Conservation (phyloP, 192 early-diverging fungal genomes). For the Mortierella antarctica region DNA sequence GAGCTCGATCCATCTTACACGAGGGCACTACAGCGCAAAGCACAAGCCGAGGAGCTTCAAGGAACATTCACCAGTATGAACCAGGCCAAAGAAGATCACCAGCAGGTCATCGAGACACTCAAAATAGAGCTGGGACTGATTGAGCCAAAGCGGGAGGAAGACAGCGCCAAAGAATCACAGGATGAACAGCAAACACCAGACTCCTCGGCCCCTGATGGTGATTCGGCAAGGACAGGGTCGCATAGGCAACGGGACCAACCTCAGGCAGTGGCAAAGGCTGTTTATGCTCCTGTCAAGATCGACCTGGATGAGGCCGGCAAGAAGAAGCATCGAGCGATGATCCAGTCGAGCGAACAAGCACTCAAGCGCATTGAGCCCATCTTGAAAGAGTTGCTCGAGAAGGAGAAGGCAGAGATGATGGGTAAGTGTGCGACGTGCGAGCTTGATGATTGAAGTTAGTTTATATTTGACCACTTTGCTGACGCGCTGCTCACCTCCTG, state of each 20-base stretch:
- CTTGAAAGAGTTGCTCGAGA: conserved; percentile 62
- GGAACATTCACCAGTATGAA: conserved; percentile 55
- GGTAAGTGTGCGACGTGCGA: conserved; percentile 16
- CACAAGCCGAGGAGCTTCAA: conserved; percentile 68
- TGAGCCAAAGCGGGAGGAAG: conserved; percentile 13
- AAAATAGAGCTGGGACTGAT: conserved; percentile 43
- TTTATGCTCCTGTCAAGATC: conserved; percentile 16
- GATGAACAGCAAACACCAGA: conserved; percentile 1
- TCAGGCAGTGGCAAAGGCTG: not conserved
- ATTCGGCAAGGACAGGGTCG: too few relatives aligned
- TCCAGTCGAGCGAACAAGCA: conserved; percentile 53
- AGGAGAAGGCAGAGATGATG: conserved; percentile 78
- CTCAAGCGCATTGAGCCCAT: conserved; percentile 56
- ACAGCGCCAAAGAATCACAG: not conserved
- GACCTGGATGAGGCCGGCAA: conserved; percentile 46
- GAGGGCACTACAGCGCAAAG: conserved; percentile 69
- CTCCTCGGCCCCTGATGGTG: not conserved
- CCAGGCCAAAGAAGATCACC: conserved; percentile 54
- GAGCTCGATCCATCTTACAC: conserved; percentile 64
- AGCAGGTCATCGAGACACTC: conserved; percentile 55
- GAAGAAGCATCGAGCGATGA: conserved; percentile 51
- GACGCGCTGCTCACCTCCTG: not conserved
- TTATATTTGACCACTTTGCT: not conserved
- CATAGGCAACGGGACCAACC: too few relatives aligned
- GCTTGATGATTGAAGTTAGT: not conserved